Conservation (phyloP, 129 eudicot genomes). For the Pulicaria dysenterica region DNA sequence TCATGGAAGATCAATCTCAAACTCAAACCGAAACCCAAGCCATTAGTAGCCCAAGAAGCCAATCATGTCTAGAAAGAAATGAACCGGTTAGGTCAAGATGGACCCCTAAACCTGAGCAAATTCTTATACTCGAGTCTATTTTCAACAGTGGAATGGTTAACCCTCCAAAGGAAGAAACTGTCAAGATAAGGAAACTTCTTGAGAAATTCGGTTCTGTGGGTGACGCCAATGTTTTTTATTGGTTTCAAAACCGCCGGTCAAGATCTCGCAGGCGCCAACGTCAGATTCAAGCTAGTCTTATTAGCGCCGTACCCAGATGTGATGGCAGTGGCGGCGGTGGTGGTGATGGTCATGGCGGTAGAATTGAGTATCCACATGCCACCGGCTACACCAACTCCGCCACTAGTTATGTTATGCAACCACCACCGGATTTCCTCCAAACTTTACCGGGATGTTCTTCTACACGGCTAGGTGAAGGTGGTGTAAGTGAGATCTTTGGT, state of each 20-base stretch:
- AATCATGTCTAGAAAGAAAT: constrained; percentile 38
- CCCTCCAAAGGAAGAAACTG: constrained; percentile 89
- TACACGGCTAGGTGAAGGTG: constrained; percentile 17
- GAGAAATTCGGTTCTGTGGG: constrained; percentile 88
- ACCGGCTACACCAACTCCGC: constrained; percentile 5
- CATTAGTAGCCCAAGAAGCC: constrained; percentile 31
- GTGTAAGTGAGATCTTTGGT: constrained; percentile 29
- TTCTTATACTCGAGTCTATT: constrained; percentile 85
- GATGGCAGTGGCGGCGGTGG: no score
- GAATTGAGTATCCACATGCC: constrained; percentile 24
- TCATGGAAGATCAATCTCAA: constrained; percentile 47
- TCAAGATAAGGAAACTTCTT: constrained; percentile 67
- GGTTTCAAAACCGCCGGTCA: constrained; percentile 96
- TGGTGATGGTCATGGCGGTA: constrained; percentile 15
- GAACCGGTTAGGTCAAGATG: constrained; percentile 88
- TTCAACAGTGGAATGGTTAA: constrained; percentile 96
- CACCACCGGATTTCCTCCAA: constrained; percentile 14
- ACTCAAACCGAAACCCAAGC: constrained; percentile 21
- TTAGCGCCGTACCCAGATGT: constrained; percentile 13
- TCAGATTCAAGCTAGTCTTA: constrained; percentile 71
- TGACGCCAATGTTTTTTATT: constrained; percentile 91
- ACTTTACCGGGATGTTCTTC: constrained; percentile 35
- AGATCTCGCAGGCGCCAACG: constrained; percentile 85
- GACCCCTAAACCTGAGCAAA: constrained; percentile 96
- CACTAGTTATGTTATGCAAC: constrained; percentile 21